phyloP scores from a whole-genome alignment of 164 flowering plant species.

The Magnolia changhungtana region DNA sequence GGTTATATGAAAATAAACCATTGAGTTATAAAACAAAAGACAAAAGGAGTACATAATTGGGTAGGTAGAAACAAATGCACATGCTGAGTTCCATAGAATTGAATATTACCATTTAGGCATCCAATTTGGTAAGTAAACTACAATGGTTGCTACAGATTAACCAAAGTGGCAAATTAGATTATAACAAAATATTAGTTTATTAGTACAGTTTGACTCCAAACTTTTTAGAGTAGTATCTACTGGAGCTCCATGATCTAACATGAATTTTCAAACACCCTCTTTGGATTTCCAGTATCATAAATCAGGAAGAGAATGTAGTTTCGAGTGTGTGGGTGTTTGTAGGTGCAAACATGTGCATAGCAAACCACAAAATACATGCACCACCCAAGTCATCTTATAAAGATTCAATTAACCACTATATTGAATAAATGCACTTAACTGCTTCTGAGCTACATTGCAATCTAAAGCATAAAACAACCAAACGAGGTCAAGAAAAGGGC shows the following conservation, averaged over 20 bases:
- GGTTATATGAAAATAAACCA: no score
- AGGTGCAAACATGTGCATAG: background rate
- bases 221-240: background rate
- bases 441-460: background rate
- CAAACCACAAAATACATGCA: background rate
- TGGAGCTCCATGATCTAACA: background rate
- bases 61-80: no score
- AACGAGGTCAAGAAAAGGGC: slow-evolving; percentile 7
- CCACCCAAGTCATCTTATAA: background rate
- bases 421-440: background rate
- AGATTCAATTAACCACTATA: background rate
- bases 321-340: background rate
- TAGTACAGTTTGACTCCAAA: background rate
- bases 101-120: no score
- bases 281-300: background rate
- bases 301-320: background rate
- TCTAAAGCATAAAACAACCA: background rate
- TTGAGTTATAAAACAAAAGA: no score
- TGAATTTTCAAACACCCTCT: background rate
- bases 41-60: no score
- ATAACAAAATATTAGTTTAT: no score
- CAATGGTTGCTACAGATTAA: no score
- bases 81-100: no score
- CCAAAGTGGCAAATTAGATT: no score
- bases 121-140: no score